phyloP scores from a whole-genome alignment of 176 grass and related monocot genomes.

The Secale cereale region DNA sequence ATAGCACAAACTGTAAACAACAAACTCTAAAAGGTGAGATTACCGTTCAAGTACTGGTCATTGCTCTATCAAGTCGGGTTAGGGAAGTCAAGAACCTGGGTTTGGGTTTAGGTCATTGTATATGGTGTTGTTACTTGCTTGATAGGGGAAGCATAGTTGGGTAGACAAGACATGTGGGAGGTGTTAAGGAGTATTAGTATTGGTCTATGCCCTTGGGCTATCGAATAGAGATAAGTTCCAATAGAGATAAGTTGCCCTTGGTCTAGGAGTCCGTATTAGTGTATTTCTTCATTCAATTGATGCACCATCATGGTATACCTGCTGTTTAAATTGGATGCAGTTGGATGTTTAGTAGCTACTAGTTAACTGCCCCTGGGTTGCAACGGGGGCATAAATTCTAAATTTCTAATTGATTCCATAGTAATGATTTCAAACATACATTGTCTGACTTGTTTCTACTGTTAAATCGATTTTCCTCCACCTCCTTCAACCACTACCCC shows the following conservation, averaged over 20 bases:
- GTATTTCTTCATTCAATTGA: background rate
- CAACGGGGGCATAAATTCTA: no score
- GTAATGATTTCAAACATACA: no score
- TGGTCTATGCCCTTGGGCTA: no score
- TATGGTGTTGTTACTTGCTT: background rate
- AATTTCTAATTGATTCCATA: no score
- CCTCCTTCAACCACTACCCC: no score
- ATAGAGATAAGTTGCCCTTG: no score
- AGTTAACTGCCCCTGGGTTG: no score
- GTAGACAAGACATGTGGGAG: background rate
- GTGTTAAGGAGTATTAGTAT: no score
- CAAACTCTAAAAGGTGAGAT: background rate
- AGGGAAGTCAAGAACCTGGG: background rate
- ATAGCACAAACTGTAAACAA: background rate
- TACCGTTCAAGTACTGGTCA: background rate
- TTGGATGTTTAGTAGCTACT: background rate
- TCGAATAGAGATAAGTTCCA: no score
- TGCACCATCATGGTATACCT: background rate
- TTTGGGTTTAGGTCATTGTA: background rate
- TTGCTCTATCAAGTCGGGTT: background rate
- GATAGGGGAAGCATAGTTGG: conserved; percentile 1
- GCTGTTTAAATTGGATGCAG: background rate
- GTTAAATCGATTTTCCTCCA: no score
- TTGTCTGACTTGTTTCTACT: no score
- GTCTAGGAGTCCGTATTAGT: no score